Evolutionary conservation across 2,329 filamentous ascomycete species (phyloP).

Genomic region (Paecilomyces formosus): DNA sequence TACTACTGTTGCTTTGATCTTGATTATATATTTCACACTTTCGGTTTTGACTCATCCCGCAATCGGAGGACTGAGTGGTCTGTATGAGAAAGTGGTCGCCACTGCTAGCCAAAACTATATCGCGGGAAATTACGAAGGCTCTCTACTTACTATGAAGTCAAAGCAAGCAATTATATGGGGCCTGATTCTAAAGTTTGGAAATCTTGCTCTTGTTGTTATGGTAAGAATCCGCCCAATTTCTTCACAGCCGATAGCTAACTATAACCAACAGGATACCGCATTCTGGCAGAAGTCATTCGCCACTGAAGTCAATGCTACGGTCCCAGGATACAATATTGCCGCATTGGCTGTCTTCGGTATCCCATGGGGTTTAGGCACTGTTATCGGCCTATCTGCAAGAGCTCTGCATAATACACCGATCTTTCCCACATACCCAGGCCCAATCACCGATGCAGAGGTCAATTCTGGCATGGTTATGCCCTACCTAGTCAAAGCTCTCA

Average conservation of each 20-base stretch:
- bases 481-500: conserved; percentile 36
- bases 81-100: conserved; percentile 42
- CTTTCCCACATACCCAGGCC: conserved; percentile 37
- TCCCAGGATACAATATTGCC: conserved; percentile 42
- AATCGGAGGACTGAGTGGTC: conserved; percentile 35
- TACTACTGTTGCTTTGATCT: conserved; percentile 40
- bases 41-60: conserved; percentile 35
- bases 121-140: conserved; percentile 40
- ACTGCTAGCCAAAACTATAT: conserved; percentile 36
- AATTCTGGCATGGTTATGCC: conserved; percentile 43
- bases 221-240: conserved; percentile 11
- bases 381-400: conserved; percentile 39
- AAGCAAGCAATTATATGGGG: conserved; percentile 38
- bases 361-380: conserved; percentile 41
- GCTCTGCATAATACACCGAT: conserved; percentile 41
- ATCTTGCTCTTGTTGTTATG: conserved; percentile 44
- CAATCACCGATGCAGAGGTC: conserved; percentile 34
- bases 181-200: conserved; percentile 43
- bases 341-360: conserved; percentile 41
- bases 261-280: conserved; percentile 34
- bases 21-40: conserved; percentile 44
- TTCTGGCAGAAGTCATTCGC: conserved; percentile 50
- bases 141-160: conserved; percentile 43
- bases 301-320: conserved; percentile 40
- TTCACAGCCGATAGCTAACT: not conserved